Evolutionary conservation across 495 filamentous ascomycete species (phyloP), one percentile per base, ranked within the genome.

Genomic region (Chaetomidium leptoderma): DNA sequence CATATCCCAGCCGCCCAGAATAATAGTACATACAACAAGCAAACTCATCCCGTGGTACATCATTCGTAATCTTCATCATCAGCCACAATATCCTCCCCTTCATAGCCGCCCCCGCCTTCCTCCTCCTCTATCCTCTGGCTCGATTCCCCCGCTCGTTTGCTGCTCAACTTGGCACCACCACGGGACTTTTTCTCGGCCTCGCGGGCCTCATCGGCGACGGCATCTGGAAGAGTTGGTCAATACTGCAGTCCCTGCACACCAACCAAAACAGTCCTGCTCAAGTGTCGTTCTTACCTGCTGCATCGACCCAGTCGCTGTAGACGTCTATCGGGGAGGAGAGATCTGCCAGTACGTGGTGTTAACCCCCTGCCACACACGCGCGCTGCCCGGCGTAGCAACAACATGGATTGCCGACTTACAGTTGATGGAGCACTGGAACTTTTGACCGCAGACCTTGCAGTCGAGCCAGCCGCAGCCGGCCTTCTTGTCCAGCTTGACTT

Each of bases 221-320:
- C 72, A 57, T 76, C 76, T 73, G 30, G n/a, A 21, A 43, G 21
- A 39, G 23, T 59, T 27, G 43, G 68, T 63, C 54, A n/a, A n/a
- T n/a, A n/a, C n/a, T n/a, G n/a, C n/a, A 66, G 66, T 40, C n/a
- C 33, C 52, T 24, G 11, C 13, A 52, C 23, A 37, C 10, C 49
- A 84, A 78, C 63, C 14, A 17, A 10, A 14, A 10, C 29, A 30
- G 33, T 8, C 24, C 27, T 2, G 42, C 87, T 84, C 37, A 6
- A 3, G 11, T 5, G 3, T 21, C 16, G 40, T 24, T 13, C 65
- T 79, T 82, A 76, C 96, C 92, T 69, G 93, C 96, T 35, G 93
- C 93, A 74, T 98, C 93, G 50, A 98, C 87, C 93, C 93, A 98
- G 67, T 97, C 95, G 30, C 90, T 89, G 68, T 97, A 98, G 16